Evolutionary conservation across 306 rosid genomes (phyloP), one percentile per base, ranked within the genome.

Genomic region (Cucumis melo): DNA sequence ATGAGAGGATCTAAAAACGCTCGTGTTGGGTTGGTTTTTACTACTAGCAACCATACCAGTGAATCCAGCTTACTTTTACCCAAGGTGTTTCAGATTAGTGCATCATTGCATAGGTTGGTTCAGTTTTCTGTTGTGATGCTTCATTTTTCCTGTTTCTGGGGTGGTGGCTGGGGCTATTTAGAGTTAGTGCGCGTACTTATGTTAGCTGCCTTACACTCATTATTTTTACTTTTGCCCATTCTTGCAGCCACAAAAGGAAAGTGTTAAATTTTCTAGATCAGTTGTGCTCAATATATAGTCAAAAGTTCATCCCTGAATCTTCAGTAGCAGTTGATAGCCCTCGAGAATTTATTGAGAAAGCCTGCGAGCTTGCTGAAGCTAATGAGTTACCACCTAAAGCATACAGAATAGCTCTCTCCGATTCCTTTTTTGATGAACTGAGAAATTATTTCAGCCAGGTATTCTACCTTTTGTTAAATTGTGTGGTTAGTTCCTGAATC

Each of bases 11-110:
- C 96, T 67, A 82, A 88, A 74, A 70, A 64, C 29, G 99, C 91
- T 83, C 91, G 99, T 73, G 82, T 92, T 20, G 97, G 97, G 34
- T 75, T 94, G 83, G 82, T 94, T 84, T 87, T 90, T 70, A 90
- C 67, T 80, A 80, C 82, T 82, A 87, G 87, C 78, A 85, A 83
- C 48, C 81, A 84, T 81, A 79, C 92, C 80, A 84, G 82, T 80
- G 79, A 81, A 56, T 78, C 82, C 72, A 80, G 85, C 81, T 84
- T 91, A 80, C 87, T 89, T 79, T 84, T 94, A 72, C 83, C 76
- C 78, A 92, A 90, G 87, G 88, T 53, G 76, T 92, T 91, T 81
- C 91, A 89, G 83, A 74, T 89, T 68, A 87, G 95, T 63, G 74
- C 85, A 73, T 90, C 96, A 74, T 87, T 86, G 44, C 84, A 87